These are phyloP conservation scores for Fraxinus excelsior DNA, from an alignment of 257 asterid species.

Conservation along the genomic window DNA sequence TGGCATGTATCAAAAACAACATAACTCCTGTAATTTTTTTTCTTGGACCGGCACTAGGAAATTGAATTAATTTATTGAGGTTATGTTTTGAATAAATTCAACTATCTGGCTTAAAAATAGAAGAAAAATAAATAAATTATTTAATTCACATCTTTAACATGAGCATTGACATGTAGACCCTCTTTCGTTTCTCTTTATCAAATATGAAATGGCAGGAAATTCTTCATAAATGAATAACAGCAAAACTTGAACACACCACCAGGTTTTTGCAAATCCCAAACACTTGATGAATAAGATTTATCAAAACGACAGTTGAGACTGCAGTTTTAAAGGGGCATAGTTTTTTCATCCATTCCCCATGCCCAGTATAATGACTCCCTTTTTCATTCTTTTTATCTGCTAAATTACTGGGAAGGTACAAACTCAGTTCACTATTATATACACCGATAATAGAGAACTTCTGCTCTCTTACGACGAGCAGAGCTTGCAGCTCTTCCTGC, in stretches of 20 bases:
- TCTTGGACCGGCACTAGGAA: too few relatives aligned
- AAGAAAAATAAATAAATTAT: too few relatives aligned
- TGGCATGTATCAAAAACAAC: too few relatives aligned
- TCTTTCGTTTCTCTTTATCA: neutral
- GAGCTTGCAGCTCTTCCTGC: conserved; percentile 53
- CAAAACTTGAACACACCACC: too few relatives aligned
- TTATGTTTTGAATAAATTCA: too few relatives aligned
- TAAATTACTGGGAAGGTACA: neutral
- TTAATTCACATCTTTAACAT: too few relatives aligned
- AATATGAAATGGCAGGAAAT: too few relatives aligned
- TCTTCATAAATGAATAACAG: too few relatives aligned
- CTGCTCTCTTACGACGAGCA: conserved; percentile 27
- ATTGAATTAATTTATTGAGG: too few relatives aligned
- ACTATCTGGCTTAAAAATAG: too few relatives aligned
- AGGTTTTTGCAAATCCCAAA: neutral
- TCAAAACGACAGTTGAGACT: neutral
- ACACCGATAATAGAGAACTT: neutral
- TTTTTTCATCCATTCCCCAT: neutral
- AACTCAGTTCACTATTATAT: neutral
- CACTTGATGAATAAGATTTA: neutral
- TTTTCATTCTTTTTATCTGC: neutral
- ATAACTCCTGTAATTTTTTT: too few relatives aligned
- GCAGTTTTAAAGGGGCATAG: neutral
- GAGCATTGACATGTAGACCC: too few relatives aligned
- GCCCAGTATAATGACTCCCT: neutral